Percentiles rank a stretch among this genome's conserved stretches.
Evolutionary conservation across 495 filamentous ascomycete genomes (phyloP).

Genomic region (Trichoderma reesei): DNA sequence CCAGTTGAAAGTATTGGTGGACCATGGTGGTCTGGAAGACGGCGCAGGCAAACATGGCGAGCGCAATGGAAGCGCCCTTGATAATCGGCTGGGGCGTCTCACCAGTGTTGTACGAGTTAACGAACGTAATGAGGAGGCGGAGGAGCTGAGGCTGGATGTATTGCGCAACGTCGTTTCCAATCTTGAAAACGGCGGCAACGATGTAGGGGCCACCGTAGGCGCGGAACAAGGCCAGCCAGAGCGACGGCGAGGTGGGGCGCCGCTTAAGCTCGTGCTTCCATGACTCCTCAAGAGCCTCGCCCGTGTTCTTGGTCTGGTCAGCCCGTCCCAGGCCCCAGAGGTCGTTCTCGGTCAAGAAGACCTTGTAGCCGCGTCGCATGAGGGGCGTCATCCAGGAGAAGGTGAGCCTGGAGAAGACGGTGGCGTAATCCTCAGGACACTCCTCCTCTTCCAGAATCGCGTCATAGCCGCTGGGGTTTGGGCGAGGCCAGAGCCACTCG

Average conservation of each 20-base stretch:
- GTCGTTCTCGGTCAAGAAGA: conserved; percentile 90
- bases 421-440: conserved; percentile 90
- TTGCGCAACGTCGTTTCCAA: conserved; percentile 67
- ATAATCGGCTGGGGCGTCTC: conserved; percentile 63
- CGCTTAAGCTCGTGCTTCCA: conserved; percentile 74
- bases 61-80: conserved; percentile 76
- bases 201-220: conserved; percentile 80
- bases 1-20: conserved; percentile 93
- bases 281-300: conserved; percentile 53
- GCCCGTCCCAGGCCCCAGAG: conserved; percentile 81
- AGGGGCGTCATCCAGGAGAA: conserved; percentile 98
- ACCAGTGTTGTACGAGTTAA: conserved; percentile 61
- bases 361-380: conserved; percentile 92
- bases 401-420: conserved; percentile 85
- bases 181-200: conserved; percentile 72
- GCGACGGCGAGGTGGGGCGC: conserved; percentile 51
- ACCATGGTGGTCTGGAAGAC: conserved; percentile 62
- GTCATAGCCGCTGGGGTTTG: conserved; percentile 60
- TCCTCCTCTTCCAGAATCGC: conserved; percentile 75
- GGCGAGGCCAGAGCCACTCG: conserved; percentile 89
- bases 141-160: conserved; percentile 91
- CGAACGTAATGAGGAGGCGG: conserved; percentile 73
- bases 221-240: conserved; percentile 88
- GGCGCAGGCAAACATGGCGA: conserved; percentile 87
- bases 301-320: conserved; percentile 67